Conservation (phyloP, 257 asterid species). For the Euphrasia confusa region DNA sequence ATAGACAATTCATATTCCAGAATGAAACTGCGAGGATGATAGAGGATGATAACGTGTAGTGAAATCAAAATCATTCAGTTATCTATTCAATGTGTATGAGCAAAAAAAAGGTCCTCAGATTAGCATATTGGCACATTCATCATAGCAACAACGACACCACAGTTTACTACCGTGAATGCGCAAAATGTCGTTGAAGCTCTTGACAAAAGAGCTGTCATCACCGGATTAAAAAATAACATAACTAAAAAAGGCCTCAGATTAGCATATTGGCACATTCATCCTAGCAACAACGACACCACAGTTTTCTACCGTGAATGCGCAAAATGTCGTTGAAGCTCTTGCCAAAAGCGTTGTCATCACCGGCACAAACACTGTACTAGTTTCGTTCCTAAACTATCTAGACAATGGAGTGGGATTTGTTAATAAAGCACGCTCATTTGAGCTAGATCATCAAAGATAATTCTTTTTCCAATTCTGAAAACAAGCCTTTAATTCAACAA, state of each 20-base stretch:
- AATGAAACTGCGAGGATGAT: background rate
- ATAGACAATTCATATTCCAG: background rate
- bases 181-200: constrained; percentile 22
- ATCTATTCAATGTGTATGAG: too few relatives aligned
- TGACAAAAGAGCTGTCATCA: constrained; percentile 29
- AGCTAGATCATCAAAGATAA: background rate
- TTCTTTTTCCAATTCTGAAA: background rate
- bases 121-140: constrained; percentile 57
- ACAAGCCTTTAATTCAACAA: background rate
- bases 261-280: constrained; percentile 58
- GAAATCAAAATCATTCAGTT: background rate
- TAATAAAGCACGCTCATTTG: background rate
- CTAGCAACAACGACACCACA: constrained; percentile 41
- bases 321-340: constrained; percentile 17
- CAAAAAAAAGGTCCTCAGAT: constrained; percentile 36
- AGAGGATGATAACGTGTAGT: too few relatives aligned
- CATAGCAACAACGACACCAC: constrained; percentile 42
- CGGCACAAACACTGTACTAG: constrained; percentile 13
- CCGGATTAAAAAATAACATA: constrained; percentile 12
- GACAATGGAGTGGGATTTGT: background rate
- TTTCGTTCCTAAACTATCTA: background rate
- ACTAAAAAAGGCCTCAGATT: constrained; percentile 38
- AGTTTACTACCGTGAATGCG: constrained; percentile 33
- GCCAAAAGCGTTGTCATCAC: constrained; percentile 30
- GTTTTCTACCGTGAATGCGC: constrained; percentile 35